Conservation (phyloP, 2,329 filamentous ascomycete species). For the Ascochyta lentis region DNA sequence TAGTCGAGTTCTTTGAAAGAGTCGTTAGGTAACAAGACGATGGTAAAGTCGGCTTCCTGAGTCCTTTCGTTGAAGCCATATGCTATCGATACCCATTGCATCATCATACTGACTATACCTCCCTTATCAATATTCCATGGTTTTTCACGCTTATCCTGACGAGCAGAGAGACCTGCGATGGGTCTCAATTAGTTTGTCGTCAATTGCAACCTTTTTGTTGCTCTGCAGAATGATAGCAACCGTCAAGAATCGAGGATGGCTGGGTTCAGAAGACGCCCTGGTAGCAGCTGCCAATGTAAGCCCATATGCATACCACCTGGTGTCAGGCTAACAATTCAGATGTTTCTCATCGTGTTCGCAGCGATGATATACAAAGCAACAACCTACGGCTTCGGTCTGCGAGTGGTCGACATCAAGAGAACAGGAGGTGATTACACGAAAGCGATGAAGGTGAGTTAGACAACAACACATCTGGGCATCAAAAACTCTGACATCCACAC, state of each 20-base stretch:
- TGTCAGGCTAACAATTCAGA: slow-evolving; percentile 15
- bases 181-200: slow-evolving; percentile 28
- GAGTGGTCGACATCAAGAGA: slow-evolving; percentile 22
- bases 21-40: too few species aligned
- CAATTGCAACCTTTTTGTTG: slow-evolving; percentile 26
- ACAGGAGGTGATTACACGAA: slow-evolving; percentile 25
- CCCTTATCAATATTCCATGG: slow-evolving; percentile 5
- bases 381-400: slow-evolving; percentile 32
- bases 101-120: too few species aligned
- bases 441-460: slow-evolving; percentile 27
- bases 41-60: too few species aligned
- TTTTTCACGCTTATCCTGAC: slow-evolving; percentile 29
- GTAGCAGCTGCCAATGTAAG: slow-evolving; percentile 32
- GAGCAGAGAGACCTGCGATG: slow-evolving; percentile 32
- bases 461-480: background rate
- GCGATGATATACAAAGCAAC: slow-evolving; percentile 23
- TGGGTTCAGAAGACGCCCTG: slow-evolving; percentile 34
- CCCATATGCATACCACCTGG: background rate
- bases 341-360: slow-evolving; percentile 21
- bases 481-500: background rate
- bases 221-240: slow-evolving; percentile 24
- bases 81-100: too few species aligned
- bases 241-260: slow-evolving; percentile 32
- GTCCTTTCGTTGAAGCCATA: too few species aligned
- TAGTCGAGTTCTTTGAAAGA: too few species aligned